Evolutionary conservation across 305 asterid genomes (phyloP).

Genomic region (Fraxinus latifolia): DNA sequence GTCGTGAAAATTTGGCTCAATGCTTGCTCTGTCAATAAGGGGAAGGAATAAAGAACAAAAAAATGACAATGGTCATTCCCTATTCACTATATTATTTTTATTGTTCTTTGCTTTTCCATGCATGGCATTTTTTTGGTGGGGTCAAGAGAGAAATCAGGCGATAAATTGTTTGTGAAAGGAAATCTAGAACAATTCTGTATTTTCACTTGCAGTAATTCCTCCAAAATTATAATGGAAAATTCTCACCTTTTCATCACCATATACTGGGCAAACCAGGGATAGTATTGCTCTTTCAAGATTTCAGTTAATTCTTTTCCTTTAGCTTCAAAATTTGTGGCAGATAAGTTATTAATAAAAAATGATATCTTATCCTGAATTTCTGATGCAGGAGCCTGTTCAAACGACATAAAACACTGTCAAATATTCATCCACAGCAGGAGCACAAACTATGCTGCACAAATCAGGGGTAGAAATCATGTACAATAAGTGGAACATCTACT

Average conservation of each 20-base stretch:
- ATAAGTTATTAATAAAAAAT: slow-evolving; percentile 77
- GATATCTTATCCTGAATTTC: slow-evolving; percentile 95
- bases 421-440: slow-evolving; percentile 10
- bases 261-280: slow-evolving; percentile 98
- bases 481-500: background rate
- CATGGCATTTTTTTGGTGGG: background rate
- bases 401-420: slow-evolving; percentile 11
- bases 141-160: background rate
- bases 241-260: slow-evolving; percentile 95
- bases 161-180: background rate
- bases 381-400: slow-evolving; percentile 80
- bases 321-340: slow-evolving; percentile 74
- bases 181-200: background rate
- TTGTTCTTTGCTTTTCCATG: background rate
- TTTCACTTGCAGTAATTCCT: background rate
- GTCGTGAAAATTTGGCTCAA: slow-evolving; percentile 96
- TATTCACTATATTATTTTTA: background rate
- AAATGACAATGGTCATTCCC: background rate
- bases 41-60: slow-evolving; percentile 19
- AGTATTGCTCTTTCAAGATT: slow-evolving; percentile 67
- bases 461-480: slow-evolving; percentile 4
- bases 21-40: slow-evolving; percentile 76
- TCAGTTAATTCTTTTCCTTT: slow-evolving; percentile 89
- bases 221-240: background rate
- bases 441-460: slow-evolving; percentile 9